Evolutionary conservation across 2,329 filamentous ascomycete genomes (phyloP), one percentile per base, ranked within the genome.

Genomic region (Graphilbum sp.): DNA sequence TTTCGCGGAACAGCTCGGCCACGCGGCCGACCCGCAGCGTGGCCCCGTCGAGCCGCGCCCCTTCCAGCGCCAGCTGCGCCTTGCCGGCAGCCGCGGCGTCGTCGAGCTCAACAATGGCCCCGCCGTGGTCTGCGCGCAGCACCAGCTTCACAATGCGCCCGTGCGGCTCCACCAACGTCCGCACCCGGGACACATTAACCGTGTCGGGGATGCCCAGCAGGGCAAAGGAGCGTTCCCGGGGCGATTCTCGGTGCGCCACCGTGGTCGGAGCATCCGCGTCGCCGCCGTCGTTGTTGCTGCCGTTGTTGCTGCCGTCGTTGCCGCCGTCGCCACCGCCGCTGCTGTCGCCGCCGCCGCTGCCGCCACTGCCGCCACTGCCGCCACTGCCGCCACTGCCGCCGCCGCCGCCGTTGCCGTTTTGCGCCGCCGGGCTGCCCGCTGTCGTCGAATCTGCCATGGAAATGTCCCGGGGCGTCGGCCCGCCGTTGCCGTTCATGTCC

Each of bases 191-290:
- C 50, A 93, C 84, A 46, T 92, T 95, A 50, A 96, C 74, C 0
- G 87, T 96, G 51, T 96, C 90, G 1, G 90, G 85, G 1, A 98
- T 64, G 44, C 87, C 80, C 58, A 95, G 72, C 21, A 98, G 63
- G 10, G 79, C 79, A 36, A 96, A 67, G 1, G 83, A 90, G 46
- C 48, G 43, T 17, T 41, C 41, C 37, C 32, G 46, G 38, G 47
- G 45, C 9, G 45, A 44, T 30, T 41, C 43, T 25, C 20, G 37
- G 32, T 33, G 5, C 5, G n/a, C 15, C n/a, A n/a, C n/a, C 11
- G n/a, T 12, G 30, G 9, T 3, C 6, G 6, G 8, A 17, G 19
- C 12, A 12, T 66, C 62, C 10, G 55, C 56, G 16, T 62, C 57
- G 3, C 30, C 41, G 32, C 17, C 36, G 16, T 13, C 11, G 32